phyloP scores from a whole-genome alignment of 2,329 filamentous ascomycete genomes.

The Teratosphaeriaceae sp. region DNA sequence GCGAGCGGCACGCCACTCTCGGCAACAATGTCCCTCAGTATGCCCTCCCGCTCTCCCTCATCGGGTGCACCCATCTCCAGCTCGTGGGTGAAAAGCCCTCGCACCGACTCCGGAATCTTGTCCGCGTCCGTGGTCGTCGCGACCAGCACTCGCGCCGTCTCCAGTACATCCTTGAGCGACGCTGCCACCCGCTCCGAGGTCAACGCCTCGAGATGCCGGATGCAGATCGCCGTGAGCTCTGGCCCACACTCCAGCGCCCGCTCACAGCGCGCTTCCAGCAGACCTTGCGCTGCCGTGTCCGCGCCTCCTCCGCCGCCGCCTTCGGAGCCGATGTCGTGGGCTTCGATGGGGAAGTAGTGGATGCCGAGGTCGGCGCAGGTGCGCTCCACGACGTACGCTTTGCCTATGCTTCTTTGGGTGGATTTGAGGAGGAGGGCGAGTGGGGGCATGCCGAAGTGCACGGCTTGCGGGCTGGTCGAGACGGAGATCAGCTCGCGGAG shows the following conservation, averaged over 20 bases:
- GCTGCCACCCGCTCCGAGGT: constrained; percentile 85
- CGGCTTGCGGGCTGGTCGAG: constrained; percentile 78
- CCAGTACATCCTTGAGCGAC: constrained; percentile 74
- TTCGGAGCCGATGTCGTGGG: constrained; percentile 91
- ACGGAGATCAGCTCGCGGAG: constrained; percentile 80
- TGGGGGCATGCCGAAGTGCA: constrained; percentile 80
- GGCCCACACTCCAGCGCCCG: constrained; percentile 82
- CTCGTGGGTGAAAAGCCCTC: constrained; percentile 91
- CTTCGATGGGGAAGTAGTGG: constrained; percentile 82
- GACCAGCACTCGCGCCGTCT: constrained; percentile 74
- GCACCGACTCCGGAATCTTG: constrained; percentile 83
- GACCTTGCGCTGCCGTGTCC: constrained; percentile 90
- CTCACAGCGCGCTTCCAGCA: constrained; percentile 80
- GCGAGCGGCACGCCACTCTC: constrained; percentile 71
- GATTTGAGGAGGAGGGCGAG: constrained; percentile 84
- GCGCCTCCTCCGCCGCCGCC: constrained; percentile 69
- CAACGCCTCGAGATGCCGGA: constrained; percentile 84
- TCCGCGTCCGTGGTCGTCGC: constrained; percentile 95
- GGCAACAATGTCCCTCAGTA: constrained; percentile 70
- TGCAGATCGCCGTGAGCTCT: constrained; percentile 74
- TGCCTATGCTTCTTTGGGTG: constrained; percentile 89
- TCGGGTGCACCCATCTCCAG: constrained; percentile 90
- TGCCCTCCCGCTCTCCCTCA: constrained; percentile 83
- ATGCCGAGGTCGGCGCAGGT: constrained; percentile 86
- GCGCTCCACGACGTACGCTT: constrained; percentile 66